Evolutionary conservation across 2,329 filamentous ascomycete genomes (phyloP).

Genomic region (Fusarium sp.): DNA sequence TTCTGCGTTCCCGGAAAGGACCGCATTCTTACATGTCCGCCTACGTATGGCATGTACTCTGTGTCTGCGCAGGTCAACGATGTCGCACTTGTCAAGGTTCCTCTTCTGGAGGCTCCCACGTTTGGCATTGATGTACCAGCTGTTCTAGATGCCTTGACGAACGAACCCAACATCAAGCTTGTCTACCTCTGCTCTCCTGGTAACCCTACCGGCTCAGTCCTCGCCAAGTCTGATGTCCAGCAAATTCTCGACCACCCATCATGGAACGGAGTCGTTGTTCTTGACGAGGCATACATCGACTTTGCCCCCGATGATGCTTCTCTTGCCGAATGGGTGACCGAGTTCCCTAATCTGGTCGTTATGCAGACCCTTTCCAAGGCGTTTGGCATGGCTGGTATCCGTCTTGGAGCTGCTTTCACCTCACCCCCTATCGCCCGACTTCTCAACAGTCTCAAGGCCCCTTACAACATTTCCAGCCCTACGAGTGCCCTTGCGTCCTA

Average conservation of each 20-base stretch:
- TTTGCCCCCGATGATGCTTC: constrained; percentile 83
- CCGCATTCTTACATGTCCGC: constrained; percentile 93
- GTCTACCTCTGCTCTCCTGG: constrained; percentile 95
- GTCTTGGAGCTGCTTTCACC: constrained; percentile 88
- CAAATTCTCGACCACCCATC: constrained; percentile 84
- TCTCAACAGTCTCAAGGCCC: constrained; percentile 93
- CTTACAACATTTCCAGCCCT: constrained; percentile 93
- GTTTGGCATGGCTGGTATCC: constrained; percentile 94
- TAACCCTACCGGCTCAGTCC: constrained; percentile 87
- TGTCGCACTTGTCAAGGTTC: constrained; percentile 86
- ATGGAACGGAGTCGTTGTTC: constrained; percentile 94
- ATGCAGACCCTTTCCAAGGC: constrained; percentile 99
- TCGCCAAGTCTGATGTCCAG: constrained; percentile 80
- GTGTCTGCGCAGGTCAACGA: constrained; percentile 97
- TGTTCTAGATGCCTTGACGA: constrained; percentile 74
- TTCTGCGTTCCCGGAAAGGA: constrained; percentile 92
- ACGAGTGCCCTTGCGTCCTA: constrained; percentile 84
- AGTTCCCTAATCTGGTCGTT: constrained; percentile 95
- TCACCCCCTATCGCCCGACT: constrained; percentile 79
- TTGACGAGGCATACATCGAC: constrained; percentile 97
- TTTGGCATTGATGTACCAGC: constrained; percentile 81
- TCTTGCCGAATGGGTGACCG: constrained; percentile 89
- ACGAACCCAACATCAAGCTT: constrained; percentile 78
- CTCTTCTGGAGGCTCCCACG: constrained; percentile 76
- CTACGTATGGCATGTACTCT: constrained; percentile 98